Evolutionary conservation across 306 rosid genomes (phyloP), one percentile per base, ranked within the genome.

Genomic region (Trifolium fragiferum): DNA sequence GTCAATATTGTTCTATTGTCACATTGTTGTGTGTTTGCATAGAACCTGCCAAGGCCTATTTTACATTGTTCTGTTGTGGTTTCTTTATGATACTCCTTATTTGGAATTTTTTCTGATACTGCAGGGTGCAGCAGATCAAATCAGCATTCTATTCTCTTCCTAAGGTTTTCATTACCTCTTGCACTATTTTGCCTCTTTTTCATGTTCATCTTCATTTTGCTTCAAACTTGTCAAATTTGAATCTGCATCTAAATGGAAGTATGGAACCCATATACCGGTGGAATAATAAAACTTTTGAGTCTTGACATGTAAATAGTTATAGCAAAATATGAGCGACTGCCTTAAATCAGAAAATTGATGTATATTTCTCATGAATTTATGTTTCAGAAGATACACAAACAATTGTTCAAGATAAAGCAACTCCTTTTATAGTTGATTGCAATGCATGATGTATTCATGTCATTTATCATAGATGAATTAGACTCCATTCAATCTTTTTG

Each of bases 101-200:
- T 53, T 53, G 11, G 60, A 1, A 3, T 19, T 20, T 54, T 53
- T 54, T 19, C 6, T 25, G 27, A 25, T 25, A 25, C 27, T 25
- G 85, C 87, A 89, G 96, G 81, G 83, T 86, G 87, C 85, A 87
- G 85, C 95, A 89, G 87, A 91, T 91, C 87, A 91, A 87, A 68
- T 91, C 97, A 37, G 90, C 97, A n/a, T 91, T 89, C 87, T 91
- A 91, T 82, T 71, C 93, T 62, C 70, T 91, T 81, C 35, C 90
- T 43, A 91, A 91, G 97, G 97, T 89, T 75, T 60, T 61, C 37
- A 30, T 61, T 64, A 13, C 35, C 37, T 74, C 41, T 3, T 59
- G 51, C 69, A 19, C 13, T 30, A 13, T 66, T 69, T 68, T 37
- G 6, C 20, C 38, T 80, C 43, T 58, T 68, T 38, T 20, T 59